Conservation (phyloP, 257 asterid species). For the Primulina huaijiensis region DNA sequence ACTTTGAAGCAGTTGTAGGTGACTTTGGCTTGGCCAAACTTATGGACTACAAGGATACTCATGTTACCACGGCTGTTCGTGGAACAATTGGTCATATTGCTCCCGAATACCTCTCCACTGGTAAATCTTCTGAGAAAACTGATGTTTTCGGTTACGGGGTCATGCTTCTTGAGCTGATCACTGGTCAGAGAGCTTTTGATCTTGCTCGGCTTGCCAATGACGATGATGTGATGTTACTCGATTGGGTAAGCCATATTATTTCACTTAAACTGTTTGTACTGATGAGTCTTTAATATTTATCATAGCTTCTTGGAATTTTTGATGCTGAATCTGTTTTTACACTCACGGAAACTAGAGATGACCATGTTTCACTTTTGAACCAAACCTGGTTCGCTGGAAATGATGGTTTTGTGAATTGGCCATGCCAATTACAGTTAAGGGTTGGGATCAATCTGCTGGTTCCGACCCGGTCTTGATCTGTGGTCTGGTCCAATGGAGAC, state of each 20-base stretch:
- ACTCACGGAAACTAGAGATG: neutral
- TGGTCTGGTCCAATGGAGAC: neutral
- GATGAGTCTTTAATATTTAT: no score
- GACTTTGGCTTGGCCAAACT: slow-evolving; percentile 93
- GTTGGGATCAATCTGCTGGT: no score
- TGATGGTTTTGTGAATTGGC: no score
- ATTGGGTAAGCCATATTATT: slow-evolving; percentile 61
- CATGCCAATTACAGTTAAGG: no score
- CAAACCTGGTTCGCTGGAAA: no score
- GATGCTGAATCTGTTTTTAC: neutral
- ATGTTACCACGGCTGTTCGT: slow-evolving; percentile 86
- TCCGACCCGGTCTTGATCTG: neutral
- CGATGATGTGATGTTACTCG: slow-evolving; percentile 87
- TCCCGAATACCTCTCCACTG: slow-evolving; percentile 81
- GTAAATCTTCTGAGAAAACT: slow-evolving; percentile 86
- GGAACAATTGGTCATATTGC: slow-evolving; percentile 86
- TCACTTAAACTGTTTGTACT: neutral
- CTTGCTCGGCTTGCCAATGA: slow-evolving; percentile 93
- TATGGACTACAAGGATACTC: slow-evolving; percentile 96
- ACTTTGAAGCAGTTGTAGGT: slow-evolving; percentile 93
- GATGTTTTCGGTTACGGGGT: slow-evolving; percentile 93
- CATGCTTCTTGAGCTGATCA: slow-evolving; percentile 94
- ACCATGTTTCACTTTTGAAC: neutral
- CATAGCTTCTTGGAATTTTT: neutral
- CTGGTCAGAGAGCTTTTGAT: slow-evolving; percentile 88